Percentiles rank a stretch among this genome's conserved stretches.
Conservation (phyloP, 768 basidiomycete species). For the Naganishia onofrii region DNA sequence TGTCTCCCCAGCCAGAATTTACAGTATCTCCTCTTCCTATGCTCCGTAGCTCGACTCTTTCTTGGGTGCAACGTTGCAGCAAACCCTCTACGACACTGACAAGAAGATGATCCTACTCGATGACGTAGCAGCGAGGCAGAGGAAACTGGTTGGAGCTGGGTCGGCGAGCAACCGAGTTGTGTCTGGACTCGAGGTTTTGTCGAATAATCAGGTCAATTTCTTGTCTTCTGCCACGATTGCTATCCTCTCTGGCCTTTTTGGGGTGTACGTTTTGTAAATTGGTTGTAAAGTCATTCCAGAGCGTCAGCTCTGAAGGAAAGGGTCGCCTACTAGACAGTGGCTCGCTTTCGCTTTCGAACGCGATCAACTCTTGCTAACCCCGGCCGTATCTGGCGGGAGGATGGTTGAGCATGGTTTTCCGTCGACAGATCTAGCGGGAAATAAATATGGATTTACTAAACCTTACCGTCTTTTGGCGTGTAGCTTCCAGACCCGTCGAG, state of each 20-base stretch:
- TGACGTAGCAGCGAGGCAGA: conserved; percentile 55
- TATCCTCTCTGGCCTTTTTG: background rate
- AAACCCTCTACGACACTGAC: conserved; percentile 64
- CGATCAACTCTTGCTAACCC: too few species aligned
- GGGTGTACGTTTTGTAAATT: background rate
- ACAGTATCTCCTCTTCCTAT: background rate
- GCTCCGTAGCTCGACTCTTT: conserved; percentile 70
- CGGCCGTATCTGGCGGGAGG: too few species aligned
- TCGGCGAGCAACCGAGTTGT: conserved; percentile 55
- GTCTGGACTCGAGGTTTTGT: conserved; percentile 66
- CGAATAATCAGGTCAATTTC: conserved; percentile 73
- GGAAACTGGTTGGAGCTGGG: background rate
- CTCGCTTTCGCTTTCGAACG: background rate
- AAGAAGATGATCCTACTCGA: conserved; percentile 28
- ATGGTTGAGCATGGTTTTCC: too few species aligned
- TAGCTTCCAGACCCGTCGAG: too few species aligned
- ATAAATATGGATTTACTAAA: too few species aligned
- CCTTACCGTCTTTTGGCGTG: too few species aligned
- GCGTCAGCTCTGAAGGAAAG: background rate
- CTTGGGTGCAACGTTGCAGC: conserved; percentile 81
- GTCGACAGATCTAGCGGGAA: too few species aligned
- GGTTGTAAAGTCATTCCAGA: background rate
- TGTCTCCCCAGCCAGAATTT: conserved; percentile 3
- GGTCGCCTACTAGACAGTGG: background rate
- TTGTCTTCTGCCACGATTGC: conserved; percentile 26